Conservation (phyloP, 2,329 filamentous ascomycete genomes). For the Stagonosporopsis vannaccii region DNA sequence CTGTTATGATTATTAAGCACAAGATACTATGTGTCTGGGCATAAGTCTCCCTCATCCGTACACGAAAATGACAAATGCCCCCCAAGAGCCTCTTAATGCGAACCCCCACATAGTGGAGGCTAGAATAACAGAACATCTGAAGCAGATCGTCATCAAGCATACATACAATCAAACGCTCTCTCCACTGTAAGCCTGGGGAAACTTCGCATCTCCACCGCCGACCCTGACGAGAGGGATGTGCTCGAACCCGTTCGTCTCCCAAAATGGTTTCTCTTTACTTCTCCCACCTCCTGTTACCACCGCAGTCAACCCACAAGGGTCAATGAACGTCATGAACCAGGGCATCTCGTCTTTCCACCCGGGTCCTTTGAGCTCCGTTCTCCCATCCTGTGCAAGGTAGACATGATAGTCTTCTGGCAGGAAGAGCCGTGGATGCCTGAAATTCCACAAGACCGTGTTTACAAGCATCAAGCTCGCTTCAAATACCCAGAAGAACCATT, state of each 20-base stretch:
- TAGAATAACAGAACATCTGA: too few species aligned
- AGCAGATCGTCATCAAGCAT: too few species aligned
- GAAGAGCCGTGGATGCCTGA: conserved; percentile 58
- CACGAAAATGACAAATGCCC: too few species aligned
- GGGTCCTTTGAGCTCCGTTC: conserved; percentile 28
- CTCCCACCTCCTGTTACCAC: conserved; percentile 7
- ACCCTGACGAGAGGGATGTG: not conserved
- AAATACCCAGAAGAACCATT: conserved; percentile 62
- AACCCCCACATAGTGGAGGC: too few species aligned
- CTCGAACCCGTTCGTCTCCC: conserved; percentile 30
- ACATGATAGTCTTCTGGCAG: conserved; percentile 59
- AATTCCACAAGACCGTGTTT: conserved; percentile 58
- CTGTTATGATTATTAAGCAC: too few species aligned
- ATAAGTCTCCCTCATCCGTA: too few species aligned
- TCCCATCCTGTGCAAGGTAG: conserved; percentile 51
- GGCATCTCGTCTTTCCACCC: conserved; percentile 26
- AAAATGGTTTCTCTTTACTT: conserved; percentile 26
- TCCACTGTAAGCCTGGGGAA: too few species aligned
- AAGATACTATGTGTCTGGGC: too few species aligned
- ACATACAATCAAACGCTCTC: too few species aligned
- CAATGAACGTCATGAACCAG: conserved; percentile 32
- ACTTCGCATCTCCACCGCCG: not conserved
- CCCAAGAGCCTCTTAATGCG: too few species aligned
- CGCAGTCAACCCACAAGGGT: conserved; percentile 27
- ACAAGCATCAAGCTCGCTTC: conserved; percentile 59